Conservation (phyloP, 768 basidiomycete species). For the Tulasnella sp. region DNA sequence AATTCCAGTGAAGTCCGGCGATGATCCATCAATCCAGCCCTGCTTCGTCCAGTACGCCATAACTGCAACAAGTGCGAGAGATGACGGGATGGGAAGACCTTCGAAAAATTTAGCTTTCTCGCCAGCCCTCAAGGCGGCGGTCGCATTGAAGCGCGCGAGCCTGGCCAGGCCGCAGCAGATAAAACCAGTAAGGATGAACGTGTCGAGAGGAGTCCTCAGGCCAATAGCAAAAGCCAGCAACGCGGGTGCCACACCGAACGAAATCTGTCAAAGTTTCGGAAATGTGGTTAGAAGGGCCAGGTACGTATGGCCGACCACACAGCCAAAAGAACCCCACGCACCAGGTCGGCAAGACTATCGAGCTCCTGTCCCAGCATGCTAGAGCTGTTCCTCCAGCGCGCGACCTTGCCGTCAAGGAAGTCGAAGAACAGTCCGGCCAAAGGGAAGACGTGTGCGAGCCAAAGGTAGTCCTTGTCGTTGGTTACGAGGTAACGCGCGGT, state of each 20-base stretch:
- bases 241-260: slow-evolving; percentile 97
- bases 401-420: slow-evolving; percentile 95
- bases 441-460: slow-evolving; percentile 80
- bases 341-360: slow-evolving; percentile 92
- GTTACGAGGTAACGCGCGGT: slow-evolving; percentile 80
- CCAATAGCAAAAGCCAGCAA: slow-evolving; percentile 84
- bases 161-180: slow-evolving; percentile 95
- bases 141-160: slow-evolving; percentile 96
- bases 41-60: slow-evolving; percentile 73
- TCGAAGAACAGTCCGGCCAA: slow-evolving; percentile 95
- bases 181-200: slow-evolving; percentile 73
- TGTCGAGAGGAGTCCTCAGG: slow-evolving; percentile 84
- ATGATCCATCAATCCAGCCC: slow-evolving; percentile 73
- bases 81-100: slow-evolving; percentile 92
- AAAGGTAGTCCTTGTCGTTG: slow-evolving; percentile 66
- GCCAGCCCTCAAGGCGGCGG: slow-evolving; percentile 80
- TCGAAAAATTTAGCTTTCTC: slow-evolving; percentile 96
- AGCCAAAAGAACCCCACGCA: slow-evolving; percentile 28
- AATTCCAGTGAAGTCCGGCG: slow-evolving; percentile 23
- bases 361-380: slow-evolving; percentile 97
- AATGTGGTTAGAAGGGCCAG: not conserved
- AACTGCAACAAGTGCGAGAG: slow-evolving; percentile 63
- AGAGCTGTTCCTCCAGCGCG: slow-evolving; percentile 89
- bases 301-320: not conserved
- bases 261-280: slow-evolving; percentile 46